A percentile compares a stretch with the other conserved stretches of the same genome.
These are phyloP conservation scores for Scenedesmus sp. DNA, from an alignment of 163 green algal genomes.

Conservation along the genomic window DNA sequence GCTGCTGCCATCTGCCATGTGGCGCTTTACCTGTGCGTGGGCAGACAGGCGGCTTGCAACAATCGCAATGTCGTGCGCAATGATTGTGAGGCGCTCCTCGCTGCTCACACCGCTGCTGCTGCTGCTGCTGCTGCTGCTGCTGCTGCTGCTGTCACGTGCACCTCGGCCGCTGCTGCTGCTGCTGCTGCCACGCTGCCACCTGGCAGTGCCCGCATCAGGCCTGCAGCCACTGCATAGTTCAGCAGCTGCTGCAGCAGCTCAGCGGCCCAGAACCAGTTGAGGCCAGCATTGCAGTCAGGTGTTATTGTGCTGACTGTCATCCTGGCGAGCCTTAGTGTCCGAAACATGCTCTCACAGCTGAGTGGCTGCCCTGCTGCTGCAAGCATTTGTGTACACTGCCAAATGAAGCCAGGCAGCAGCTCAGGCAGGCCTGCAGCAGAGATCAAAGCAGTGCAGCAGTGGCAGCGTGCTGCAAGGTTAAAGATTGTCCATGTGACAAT, in stretches of 20 bases:
- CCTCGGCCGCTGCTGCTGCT: too few relatives aligned
- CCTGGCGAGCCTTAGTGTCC: too few relatives aligned
- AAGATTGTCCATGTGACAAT: background rate
- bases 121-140: slow-evolving; percentile 4
- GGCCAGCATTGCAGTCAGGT: too few relatives aligned
- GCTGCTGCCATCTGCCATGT: too few relatives aligned
- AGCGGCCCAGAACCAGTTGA: background rate
- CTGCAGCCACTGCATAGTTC: background rate
- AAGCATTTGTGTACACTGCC: background rate
- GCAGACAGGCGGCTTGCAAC: too few relatives aligned
- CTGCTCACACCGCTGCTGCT: background rate
- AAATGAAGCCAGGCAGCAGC: background rate
- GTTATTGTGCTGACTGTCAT: background rate
- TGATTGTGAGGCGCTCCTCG: too few relatives aligned
- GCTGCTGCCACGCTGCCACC: background rate
- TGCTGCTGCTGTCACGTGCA: too few relatives aligned
- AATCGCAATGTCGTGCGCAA: too few relatives aligned
- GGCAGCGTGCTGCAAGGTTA: background rate
- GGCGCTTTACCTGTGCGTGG: too few relatives aligned
- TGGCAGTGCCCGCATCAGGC: background rate
- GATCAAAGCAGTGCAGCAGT: too few relatives aligned
- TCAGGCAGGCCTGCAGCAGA: background rate
- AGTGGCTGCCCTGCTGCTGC: background rate
- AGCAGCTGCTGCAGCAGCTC: background rate
- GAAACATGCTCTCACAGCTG: too few relatives aligned